Conservation (phyloP, 345 rosid species). For the Aegle marmelos region DNA sequence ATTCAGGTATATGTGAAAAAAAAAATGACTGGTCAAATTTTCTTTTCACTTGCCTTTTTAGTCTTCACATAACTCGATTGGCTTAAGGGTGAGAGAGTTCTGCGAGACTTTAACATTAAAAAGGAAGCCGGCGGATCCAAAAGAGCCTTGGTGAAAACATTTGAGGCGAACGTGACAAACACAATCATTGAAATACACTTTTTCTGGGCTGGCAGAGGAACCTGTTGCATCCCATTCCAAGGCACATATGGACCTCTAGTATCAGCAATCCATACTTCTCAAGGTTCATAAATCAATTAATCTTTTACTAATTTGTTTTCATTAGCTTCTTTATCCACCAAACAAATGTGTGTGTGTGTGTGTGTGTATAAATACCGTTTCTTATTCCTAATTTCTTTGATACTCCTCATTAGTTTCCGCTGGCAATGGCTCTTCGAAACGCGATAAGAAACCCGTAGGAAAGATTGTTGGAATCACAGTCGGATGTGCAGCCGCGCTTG, state of each 20-base stretch:
- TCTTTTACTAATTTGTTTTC: background rate
- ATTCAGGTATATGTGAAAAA: conserved; percentile 34
- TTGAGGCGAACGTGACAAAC: conserved; percentile 46
- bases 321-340: background rate
- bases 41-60: background rate
- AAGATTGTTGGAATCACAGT: conserved; percentile 35
- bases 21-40: background rate
- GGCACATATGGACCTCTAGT: conserved; percentile 52
- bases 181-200: conserved; percentile 48
- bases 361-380: background rate
- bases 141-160: conserved; percentile 36
- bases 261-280: conserved; percentile 49
- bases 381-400: background rate
- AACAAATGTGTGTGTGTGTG: too few relatives aligned
- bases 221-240: conserved; percentile 61
- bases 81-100: conserved; percentile 41
- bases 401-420: conserved; percentile 12
- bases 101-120: conserved; percentile 43
- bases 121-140: conserved; percentile 55
- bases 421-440: conserved; percentile 12
- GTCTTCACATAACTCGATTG: background rate
- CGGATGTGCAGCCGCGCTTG: conserved; percentile 30
- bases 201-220: conserved; percentile 65
- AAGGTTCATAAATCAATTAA: conserved; percentile 28
- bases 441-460: conserved; percentile 22